Conservation (phyloP, 805 yeast species). For the Wickerhamiella sergipiensis region DNA sequence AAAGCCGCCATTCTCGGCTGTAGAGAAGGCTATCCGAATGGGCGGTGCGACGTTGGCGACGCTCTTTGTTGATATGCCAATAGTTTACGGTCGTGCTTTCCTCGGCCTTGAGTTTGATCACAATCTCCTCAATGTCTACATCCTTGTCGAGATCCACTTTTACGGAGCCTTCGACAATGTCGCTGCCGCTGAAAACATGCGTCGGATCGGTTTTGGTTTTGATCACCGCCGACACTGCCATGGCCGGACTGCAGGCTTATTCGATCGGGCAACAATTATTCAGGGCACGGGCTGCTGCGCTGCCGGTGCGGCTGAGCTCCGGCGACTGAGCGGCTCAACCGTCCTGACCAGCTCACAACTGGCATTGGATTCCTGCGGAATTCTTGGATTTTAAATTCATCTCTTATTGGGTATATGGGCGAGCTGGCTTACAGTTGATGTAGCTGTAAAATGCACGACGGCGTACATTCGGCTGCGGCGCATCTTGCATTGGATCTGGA, state of each 20-base stretch:
- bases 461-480: too few relatives aligned
- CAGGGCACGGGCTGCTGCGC: neutral
- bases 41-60: neutral
- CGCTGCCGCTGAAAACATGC: slow-evolving; percentile 7
- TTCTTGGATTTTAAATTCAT: too few relatives aligned
- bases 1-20: slow-evolving; percentile 1
- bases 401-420: too few relatives aligned
- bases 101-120: slow-evolving; percentile 9
- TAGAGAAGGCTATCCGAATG: neutral
- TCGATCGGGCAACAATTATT: neutral
- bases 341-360: too few relatives aligned
- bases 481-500: too few relatives aligned
- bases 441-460: too few relatives aligned
- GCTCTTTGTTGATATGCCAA: neutral
- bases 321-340: too few relatives aligned
- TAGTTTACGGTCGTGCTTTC: slow-evolving; percentile 5
- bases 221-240: neutral
- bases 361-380: too few relatives aligned
- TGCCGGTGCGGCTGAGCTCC: too few relatives aligned
- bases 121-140: slow-evolving; percentile 6
- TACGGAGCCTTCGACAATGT: slow-evolving; percentile 6
- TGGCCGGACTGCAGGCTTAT: neutral
- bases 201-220: slow-evolving; percentile 4
- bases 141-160: slow-evolving; percentile 5
- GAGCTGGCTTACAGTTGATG: too few relatives aligned